Base-by-base conservation (phyloP, 1,284 basidiomycete species). In the Taiwanofungus camphoratus region DNA sequence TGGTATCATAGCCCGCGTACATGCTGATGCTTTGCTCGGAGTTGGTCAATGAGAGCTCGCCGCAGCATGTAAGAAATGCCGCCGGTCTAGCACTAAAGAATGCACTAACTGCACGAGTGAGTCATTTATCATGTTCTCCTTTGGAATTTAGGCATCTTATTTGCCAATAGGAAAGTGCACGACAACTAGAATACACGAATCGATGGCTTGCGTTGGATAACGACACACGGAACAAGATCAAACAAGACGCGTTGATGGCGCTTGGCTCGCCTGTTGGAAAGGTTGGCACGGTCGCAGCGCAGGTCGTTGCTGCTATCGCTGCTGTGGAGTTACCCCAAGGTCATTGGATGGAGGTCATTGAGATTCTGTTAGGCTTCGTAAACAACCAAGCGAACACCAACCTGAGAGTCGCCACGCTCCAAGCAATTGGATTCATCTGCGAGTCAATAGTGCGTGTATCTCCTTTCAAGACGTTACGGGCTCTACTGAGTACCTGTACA, bases 61-160 rank as follows among this genome's bases (percentile, higher is more conserved):
- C 73, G n/a, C 57, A 83, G 29, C 84, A 92, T 64, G 80, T 96
- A 41, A 79, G 95, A 54, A 94, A 92, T 59, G 93, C 95, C 13
- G 93, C 96, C 19, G 94, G 92, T 65, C 76, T 99, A 40, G 94
- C 94, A 15, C 75, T 99, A 68, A 99, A 99, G 79, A 99, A 99
- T 65, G 82, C 92, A 47, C 70, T 99, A 46, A 81, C 84, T 32
- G 92, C 94, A 49, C 76, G 92, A 58, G 92, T 94, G 69, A 63
- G 87, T 76, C 22, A 18, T 38, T 36, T 40, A 26, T 51, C 41
- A 20, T 46, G 40, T 45, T 48, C 49, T 46, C 43, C 34, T 52
- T 47, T 46, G 29, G 46, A 37, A 49, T 12, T 37, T 37, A 37
- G 42, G 42, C 36, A 23, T 9, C 43, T 37, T 47, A 48, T 46